A percentile compares a stretch with the other conserved stretches of the same genome.
Conservation (phyloP, 2,329 filamentous ascomycete species). For the Lecanicillium sp. region DNA sequence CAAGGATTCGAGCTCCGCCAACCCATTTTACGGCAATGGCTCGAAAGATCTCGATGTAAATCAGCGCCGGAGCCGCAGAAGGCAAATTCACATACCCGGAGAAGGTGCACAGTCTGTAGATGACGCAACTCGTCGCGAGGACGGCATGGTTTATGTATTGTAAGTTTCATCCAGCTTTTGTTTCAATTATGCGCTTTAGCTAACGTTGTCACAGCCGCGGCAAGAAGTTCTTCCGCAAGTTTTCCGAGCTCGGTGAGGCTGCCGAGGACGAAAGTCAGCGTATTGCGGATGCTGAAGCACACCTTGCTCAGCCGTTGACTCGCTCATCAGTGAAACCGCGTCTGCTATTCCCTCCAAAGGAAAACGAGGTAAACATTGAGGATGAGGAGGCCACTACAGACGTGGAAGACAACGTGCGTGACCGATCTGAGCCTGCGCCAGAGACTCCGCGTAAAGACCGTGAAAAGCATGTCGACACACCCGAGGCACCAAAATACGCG, state of each 20-base stretch:
- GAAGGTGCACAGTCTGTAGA: slow-evolving; percentile 52
- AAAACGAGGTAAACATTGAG: slow-evolving; percentile 35
- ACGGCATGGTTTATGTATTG: slow-evolving; percentile 72
- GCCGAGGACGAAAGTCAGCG: slow-evolving; percentile 25
- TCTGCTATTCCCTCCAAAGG: slow-evolving; percentile 56
- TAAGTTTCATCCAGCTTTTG: slow-evolving; percentile 40
- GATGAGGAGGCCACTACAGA: slow-evolving; percentile 54
- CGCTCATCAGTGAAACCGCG: slow-evolving; percentile 65
- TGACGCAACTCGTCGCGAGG: slow-evolving; percentile 53
- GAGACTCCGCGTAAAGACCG: slow-evolving; percentile 30
- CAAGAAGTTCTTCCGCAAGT: slow-evolving; percentile 69
- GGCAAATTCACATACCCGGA: slow-evolving; percentile 45
- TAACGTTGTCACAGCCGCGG: slow-evolving; percentile 52
- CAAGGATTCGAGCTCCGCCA: slow-evolving; percentile 55
- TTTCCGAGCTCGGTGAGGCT: slow-evolving; percentile 31
- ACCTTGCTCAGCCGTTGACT: slow-evolving; percentile 41
- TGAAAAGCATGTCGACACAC: slow-evolving; percentile 30
- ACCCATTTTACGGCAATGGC: slow-evolving; percentile 59
- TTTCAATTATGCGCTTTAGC: slow-evolving; percentile 8
- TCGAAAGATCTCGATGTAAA: slow-evolving; percentile 28
- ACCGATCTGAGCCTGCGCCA: slow-evolving; percentile 18
- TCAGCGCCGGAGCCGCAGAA: slow-evolving; percentile 47
- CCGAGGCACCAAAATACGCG: slow-evolving; percentile 45
- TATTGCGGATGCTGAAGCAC: slow-evolving; percentile 25
- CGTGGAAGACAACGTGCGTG: slow-evolving; percentile 41